A percentile compares a stretch with the other conserved stretches of the same genome.
Conservation (phyloP, 1,284 basidiomycete genomes). For the Rhodotorula glutinis region DNA sequence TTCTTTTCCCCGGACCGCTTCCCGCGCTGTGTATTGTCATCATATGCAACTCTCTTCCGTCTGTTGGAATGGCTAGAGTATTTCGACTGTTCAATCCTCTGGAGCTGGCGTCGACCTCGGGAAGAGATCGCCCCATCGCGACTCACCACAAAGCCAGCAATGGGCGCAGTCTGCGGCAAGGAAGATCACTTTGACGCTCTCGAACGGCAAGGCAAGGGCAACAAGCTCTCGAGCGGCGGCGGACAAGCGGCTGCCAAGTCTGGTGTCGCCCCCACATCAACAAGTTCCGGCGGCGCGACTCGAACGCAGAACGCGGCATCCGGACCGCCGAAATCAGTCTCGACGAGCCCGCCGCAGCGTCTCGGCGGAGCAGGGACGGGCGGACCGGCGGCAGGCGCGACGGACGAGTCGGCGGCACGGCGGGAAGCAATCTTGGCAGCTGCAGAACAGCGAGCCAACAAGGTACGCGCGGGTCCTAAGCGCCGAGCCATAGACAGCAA, state of each 20-base stretch:
- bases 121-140: too few relatives aligned
- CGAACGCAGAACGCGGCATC: not conserved
- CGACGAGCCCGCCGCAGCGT: constrained; percentile 15
- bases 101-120: too few relatives aligned
- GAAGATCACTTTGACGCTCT: constrained; percentile 19
- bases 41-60: not conserved
- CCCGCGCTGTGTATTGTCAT: too few relatives aligned
- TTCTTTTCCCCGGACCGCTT: too few relatives aligned
- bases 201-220: constrained; percentile 4
- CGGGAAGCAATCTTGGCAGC: constrained; percentile 8
- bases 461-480: not conserved
- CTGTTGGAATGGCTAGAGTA: too few relatives aligned
- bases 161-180: constrained; percentile 27
- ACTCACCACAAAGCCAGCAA: too few relatives aligned
- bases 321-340: not conserved
- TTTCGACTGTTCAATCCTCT: too few relatives aligned
- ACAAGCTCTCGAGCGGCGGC: constrained; percentile 6
- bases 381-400: not conserved
- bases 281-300: not conserved
- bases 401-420: constrained; percentile 11
- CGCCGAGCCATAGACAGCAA: too few relatives aligned
- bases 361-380: not conserved
- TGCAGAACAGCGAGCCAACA: constrained; percentile 7
- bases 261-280: not conserved
- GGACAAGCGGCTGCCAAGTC: not conserved